Evolutionary conservation across 164 flowering plant genomes (phyloP).

Genomic region (Tetrastigma voinierianum): DNA sequence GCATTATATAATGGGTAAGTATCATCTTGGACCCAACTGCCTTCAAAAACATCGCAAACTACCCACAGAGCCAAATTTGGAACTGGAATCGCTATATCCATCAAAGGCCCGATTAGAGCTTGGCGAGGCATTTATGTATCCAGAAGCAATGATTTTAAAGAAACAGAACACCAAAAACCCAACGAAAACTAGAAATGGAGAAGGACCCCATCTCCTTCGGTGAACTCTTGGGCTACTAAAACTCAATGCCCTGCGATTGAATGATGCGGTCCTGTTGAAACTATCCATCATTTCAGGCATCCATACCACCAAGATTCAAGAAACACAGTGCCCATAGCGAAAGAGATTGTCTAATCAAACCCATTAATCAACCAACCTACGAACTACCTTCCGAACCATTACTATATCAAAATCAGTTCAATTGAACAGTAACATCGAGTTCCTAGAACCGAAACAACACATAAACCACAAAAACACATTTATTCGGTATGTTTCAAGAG

Average conservation of each 20-base stretch:
- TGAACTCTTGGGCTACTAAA: constrained; percentile 45
- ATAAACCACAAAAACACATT: not conserved
- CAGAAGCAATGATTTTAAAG: constrained; percentile 37
- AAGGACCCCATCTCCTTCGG: constrained; percentile 31
- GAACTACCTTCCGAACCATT: not conserved
- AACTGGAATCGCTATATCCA: constrained; percentile 17
- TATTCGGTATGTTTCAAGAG: not conserved
- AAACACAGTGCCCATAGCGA: not conserved
- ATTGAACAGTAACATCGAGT: not conserved
- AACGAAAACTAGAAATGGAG: constrained; percentile 31
- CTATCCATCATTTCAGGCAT: constrained; percentile 36
- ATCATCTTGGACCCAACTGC: constrained; percentile 51
- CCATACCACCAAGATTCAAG: constrained; percentile 5
- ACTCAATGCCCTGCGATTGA: constrained; percentile 12
- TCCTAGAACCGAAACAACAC: not conserved
- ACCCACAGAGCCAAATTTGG: constrained; percentile 13
- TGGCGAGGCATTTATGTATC: constrained; percentile 54
- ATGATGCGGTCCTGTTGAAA: constrained; percentile 44
- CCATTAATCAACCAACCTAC: not conserved
- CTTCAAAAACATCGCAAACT: constrained; percentile 46
- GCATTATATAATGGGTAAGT: constrained; percentile 50
- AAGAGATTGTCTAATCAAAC: not conserved
- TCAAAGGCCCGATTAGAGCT: constrained; percentile 40
- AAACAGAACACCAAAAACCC: constrained; percentile 40
- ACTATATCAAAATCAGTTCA: not conserved